Conservation (phyloP, 768 basidiomycete species). For the Kondoa subrosea region DNA sequence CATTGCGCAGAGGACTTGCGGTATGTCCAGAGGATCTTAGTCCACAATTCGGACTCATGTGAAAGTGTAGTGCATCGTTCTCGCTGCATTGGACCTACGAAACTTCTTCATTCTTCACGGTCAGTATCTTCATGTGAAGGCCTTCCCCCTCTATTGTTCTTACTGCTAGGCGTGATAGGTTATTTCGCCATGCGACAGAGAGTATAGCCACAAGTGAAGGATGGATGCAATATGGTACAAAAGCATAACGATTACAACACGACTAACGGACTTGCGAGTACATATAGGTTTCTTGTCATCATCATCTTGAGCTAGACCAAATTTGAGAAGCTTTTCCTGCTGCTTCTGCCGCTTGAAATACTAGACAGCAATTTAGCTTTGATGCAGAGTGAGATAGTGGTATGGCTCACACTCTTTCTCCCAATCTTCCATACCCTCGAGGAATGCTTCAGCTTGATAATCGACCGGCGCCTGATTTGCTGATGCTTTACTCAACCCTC, state of each 20-base stretch:
- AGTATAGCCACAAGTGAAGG: neutral
- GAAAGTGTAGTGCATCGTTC: neutral
- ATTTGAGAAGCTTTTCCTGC: slow-evolving; percentile 2
- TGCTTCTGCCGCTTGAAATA: neutral
- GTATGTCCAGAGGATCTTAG: neutral
- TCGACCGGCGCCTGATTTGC: slow-evolving; percentile 9
- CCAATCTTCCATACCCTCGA: slow-evolving; percentile 27
- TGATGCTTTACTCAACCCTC: slow-evolving; percentile 7
- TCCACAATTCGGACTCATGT: neutral
- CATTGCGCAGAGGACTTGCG: neutral
- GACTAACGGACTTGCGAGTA: neutral
- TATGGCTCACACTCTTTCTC: slow-evolving; percentile 27
- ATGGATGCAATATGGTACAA: neutral
- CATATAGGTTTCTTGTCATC: too few species aligned
- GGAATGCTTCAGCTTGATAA: slow-evolving; percentile 24
- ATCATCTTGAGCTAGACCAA: neutral
- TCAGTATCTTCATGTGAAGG: neutral
- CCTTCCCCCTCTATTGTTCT: too few species aligned
- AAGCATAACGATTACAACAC: neutral
- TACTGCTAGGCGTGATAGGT: too few species aligned
- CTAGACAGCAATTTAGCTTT: neutral
- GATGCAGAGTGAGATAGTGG: neutral
- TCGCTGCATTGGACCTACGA: neutral
- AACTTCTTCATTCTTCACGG: neutral
- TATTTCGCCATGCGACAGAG: neutral